Evolutionary conservation across 257 asterid species (phyloP), one percentile per base, ranked within the genome.

Genomic region (Gentiana straminea): DNA sequence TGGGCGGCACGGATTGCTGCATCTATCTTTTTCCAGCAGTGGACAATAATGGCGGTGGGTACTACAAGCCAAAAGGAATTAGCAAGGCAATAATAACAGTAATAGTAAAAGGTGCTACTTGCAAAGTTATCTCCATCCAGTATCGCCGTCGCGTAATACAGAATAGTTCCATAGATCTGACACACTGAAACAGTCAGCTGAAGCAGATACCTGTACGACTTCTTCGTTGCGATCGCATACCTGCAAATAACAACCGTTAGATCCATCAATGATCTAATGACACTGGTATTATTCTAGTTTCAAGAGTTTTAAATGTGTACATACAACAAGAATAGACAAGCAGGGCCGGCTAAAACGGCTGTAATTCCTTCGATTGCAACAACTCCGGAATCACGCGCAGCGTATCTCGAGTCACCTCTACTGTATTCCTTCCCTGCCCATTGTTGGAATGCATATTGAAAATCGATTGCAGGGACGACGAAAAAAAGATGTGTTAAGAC

Each of bases 321-420:
- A 33, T 81, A 92, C 99, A 81, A 78, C 52, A 79, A 70, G 45
- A 92, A 75, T 60, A 92, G 82, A 68, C 84, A 78, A 50, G 92
- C 87, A 7, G 97, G 99, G 10, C 97, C 99, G 78, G 68, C 92
- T 13, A 88, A 10, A 41, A 78, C 90, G 55, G 85, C 81, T 9
- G 95, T 88, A 36, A 85, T 78, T 64, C 88, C 94, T 83, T 85
- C 97, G 35, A 88, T 78, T 55, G 93, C 72, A n/a, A 92, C 74
- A 1, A 88, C 75, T 52, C 64, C 82, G 69, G 98, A 71, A 69
- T 83, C 80, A 2, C 95, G 82, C 6, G 77, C 83, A 41, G 78
- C 97, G 35, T 85, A 92, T 65, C 95, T 78, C 58, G 99, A 92
- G 74, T 92, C 99, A 12, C 99, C 97, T 73, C 83, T 92, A 78